Base-by-base conservation (phyloP, 345 rosid species). In the Euphorbia pulcherrima region DNA sequence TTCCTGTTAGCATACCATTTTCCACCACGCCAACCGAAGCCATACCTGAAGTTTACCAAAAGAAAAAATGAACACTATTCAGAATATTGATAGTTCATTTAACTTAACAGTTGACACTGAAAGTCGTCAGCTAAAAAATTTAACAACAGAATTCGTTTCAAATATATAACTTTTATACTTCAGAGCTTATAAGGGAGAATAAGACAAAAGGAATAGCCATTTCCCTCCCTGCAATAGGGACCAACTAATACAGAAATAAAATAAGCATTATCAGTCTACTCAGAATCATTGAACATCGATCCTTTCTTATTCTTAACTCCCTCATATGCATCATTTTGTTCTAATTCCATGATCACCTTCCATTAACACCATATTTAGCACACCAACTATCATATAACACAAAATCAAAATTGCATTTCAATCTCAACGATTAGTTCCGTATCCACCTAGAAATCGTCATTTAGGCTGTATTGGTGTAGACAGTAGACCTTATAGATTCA, bases 1-100 rank as follows among this genome's bases (percentile, higher is more conserved):
- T 89, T 87, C 82, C 96, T 85, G 71, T 83, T 88, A 28, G 96
- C 88, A 65, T 87, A 86, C 98, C 98, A 89, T 75, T 77, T 70
- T 74, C 98, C 98, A 56, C 98, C 96, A 72, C 95, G 79, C 98
- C 98, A 93, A 60, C 98, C 98, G 55, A 87, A 80, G 54, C 86
- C 96, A 75, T 93, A 93, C 74, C 98, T 93, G 81, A 70, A 78
- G 64, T 68, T 47, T 70, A 68, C 60, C 28, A 39, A 59, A 35
- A 28, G 39, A 26, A 41, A n/a, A n/a, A n/a, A n/a, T n/a, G 60
- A 29, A 52, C 75, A 48, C 14, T 58, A 58, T 48, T 10, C 1
- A 28, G 41, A 69, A 44, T n/a, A 27, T 54, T 58, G 53, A 28
- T 51, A 67, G 54, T 10, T 16, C 62, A 24, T 24, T 26, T 54